Base-by-base conservation (phyloP, 352 stramenopile species). In the Pythium diclinum region DNA sequence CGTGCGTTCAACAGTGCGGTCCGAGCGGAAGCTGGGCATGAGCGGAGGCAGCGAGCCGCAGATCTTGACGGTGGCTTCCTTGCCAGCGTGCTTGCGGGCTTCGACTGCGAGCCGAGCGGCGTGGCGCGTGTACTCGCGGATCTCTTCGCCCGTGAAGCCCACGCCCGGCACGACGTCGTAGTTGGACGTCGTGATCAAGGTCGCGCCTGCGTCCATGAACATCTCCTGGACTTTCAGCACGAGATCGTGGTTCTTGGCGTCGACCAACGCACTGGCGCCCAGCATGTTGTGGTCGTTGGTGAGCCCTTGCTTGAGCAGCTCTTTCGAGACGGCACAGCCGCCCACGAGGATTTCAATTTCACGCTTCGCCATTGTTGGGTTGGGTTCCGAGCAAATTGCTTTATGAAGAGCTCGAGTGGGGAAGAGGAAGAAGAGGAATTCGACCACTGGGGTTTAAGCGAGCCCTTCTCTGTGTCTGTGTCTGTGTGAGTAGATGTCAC, bases 251-350 rank as follows among this genome's bases (percentile, higher is more conserved):
- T 89, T 85, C 48, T 88, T 42, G 6, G 60, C 36, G 19, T 88
- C 67, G 32, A 91, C 76, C 23, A 98, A 63, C 28, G 90, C 91
- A 61, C 79, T 91, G 1, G 92, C 91, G 47, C 87, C 94, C 68
- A 93, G 89, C 67, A 95, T 94, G 75, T 94, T 96, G 56, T 90
- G 85, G 74, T 97, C 89, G 63, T 98, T 95, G 0, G 83, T 76
- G 36, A 97, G 71, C 0, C 88, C 88, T 14, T 69, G 75, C 54
- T 75, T 78, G 69, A 97, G 90, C 16, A 98, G 72, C 73, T 98
- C 92, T 66, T 98, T 40, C 10, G 25, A 60, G 16, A 69, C 25
- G 6, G 62, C 62, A n/a, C 62, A 57, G 13, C 87, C 85, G 46
- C 89, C 89, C 16, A 94, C 91, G 16, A 98, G 63, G 38, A 72